Percentiles rank a stretch among this genome's conserved stretches.
phyloP scores from a whole-genome alignment of 352 stramenopile genomes.

The Phytopythium kandeliae region DNA sequence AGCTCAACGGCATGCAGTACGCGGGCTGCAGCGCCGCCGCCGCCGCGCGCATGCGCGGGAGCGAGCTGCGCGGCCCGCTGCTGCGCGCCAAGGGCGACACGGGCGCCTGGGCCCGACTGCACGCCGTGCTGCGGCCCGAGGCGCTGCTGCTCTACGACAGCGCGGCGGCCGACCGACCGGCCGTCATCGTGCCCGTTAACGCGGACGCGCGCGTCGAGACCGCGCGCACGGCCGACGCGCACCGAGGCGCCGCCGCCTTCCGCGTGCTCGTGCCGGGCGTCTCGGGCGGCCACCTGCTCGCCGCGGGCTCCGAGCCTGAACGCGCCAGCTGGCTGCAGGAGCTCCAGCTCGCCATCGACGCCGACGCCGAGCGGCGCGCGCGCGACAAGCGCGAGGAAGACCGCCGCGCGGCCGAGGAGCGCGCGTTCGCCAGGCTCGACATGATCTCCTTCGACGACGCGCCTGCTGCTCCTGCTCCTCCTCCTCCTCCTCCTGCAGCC shows the following conservation, averaged over 20 bases:
- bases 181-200: constrained; percentile 78
- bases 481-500: no score
- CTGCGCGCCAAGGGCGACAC: constrained; percentile 66
- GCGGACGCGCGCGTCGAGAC: constrained; percentile 38
- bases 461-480: no score
- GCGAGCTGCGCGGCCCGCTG: constrained; percentile 56
- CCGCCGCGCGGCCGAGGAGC: constrained; percentile 38
- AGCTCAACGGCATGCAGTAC: constrained; percentile 82
- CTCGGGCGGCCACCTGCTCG: constrained; percentile 52
- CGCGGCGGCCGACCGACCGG: constrained; percentile 41
- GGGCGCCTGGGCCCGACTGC: constrained; percentile 65
- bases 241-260: constrained; percentile 50
- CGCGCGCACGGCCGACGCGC: constrained; percentile 43
- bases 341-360: constrained; percentile 62
- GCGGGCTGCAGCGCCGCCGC: constrained; percentile 58
- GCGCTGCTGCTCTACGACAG: constrained; percentile 68
- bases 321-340: constrained; percentile 76
- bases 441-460: constrained; percentile 79
- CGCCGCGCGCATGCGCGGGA: constrained; percentile 64
- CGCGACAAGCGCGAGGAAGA: constrained; percentile 53
- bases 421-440: constrained; percentile 61
- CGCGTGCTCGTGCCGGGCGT: constrained; percentile 56
- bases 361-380: constrained; percentile 25
- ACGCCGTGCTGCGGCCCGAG: constrained; percentile 60
- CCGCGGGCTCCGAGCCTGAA: constrained; percentile 54